phyloP scores from a whole-genome alignment of 305 asterid genomes.

The Plantago coronopus region DNA sequence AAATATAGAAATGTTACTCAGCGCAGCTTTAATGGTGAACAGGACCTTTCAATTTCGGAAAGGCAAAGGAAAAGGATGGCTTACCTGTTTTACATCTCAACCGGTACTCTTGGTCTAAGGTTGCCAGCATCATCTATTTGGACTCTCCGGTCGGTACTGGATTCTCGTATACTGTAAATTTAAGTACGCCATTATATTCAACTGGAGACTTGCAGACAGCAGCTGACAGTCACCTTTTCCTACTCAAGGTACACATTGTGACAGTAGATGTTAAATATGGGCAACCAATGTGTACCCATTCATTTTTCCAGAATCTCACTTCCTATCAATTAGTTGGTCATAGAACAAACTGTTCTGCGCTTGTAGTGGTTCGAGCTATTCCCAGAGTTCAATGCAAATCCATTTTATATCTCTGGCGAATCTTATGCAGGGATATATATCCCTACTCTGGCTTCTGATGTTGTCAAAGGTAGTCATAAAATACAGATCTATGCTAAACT shows the following conservation, averaged over 20 bases:
- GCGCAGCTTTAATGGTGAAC: constrained; percentile 13
- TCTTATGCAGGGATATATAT: constrained; percentile 57
- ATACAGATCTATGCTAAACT: neutral
- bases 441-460: constrained; percentile 45
- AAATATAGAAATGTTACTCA: neutral
- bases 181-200: constrained; percentile 17
- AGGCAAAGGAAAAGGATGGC: constrained; percentile 31
- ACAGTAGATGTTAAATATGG: neutral
- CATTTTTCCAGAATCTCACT: neutral
- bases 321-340: neutral
- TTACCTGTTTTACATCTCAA: constrained; percentile 55
- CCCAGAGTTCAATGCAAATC: constrained; percentile 42
- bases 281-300: neutral
- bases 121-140: constrained; percentile 50
- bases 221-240: constrained; percentile 48
- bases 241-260: constrained; percentile 40
- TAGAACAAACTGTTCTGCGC: neutral
- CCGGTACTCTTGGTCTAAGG: constrained; percentile 60
- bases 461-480: constrained; percentile 34
- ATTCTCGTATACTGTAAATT: constrained; percentile 38
- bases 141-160: constrained; percentile 63
- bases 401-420: constrained; percentile 48
- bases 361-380: constrained; percentile 47
- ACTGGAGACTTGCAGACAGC: constrained; percentile 54
- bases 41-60: constrained; percentile 67